Conservation (phyloP, 1,139 yeast genomes). For the Barnettozyma hawaiiensis region DNA sequence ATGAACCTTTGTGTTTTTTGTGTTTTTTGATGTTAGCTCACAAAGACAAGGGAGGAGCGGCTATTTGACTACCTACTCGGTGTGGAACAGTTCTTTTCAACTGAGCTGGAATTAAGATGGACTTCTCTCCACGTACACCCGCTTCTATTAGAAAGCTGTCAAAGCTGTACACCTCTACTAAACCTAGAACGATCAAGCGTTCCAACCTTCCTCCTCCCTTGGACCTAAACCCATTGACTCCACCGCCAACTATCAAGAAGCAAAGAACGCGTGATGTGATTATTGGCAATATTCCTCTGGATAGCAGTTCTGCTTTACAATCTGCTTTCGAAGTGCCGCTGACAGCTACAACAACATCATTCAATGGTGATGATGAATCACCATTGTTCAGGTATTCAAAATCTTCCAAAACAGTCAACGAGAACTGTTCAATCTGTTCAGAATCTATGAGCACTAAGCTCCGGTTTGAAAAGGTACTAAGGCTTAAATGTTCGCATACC, state of each 20-base stretch:
- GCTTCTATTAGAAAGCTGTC: constrained; percentile 2
- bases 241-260: constrained; percentile 21
- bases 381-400: constrained; percentile 6
- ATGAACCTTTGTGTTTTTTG: too few species aligned
- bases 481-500: constrained; percentile 29
- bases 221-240: constrained; percentile 19
- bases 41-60: too few species aligned
- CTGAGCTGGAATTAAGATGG: constrained; percentile 3
- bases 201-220: constrained; percentile 23
- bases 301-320: constrained; percentile 1
- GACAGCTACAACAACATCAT: neutral
- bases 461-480: constrained; percentile 31
- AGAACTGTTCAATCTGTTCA: constrained; percentile 32
- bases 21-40: too few species aligned
- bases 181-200: constrained; percentile 17
- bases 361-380: constrained; percentile 5
- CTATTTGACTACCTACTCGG: too few species aligned
- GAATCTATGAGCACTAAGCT: constrained; percentile 30
- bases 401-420: constrained; percentile 24
- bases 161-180: constrained; percentile 13
- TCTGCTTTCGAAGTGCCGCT: neutral
- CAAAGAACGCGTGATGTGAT: constrained; percentile 1
- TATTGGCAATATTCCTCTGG: constrained; percentile 1
- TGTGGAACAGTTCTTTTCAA: too few species aligned
- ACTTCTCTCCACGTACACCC: constrained; percentile 8